phyloP scores from a whole-genome alignment of 2,329 filamentous ascomycete species.

The Pseudocercospora musae region DNA sequence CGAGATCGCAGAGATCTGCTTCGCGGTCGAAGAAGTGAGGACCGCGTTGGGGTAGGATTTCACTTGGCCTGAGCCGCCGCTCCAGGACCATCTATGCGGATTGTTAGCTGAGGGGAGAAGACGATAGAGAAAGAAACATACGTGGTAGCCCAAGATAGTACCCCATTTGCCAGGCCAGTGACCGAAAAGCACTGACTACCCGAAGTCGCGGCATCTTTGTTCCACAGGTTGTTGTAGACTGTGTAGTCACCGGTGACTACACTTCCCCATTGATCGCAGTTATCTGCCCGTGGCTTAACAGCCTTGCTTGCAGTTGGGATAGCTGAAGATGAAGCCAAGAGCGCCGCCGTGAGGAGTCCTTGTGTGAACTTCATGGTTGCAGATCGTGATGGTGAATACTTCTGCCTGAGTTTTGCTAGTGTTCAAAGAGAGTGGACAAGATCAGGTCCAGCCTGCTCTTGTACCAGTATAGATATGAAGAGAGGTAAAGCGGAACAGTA shows the following conservation, averaged over 20 bases:
- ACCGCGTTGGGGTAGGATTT: slow-evolving; percentile 47
- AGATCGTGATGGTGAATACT: not conserved
- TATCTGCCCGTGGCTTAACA: slow-evolving; percentile 14
- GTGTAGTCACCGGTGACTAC: slow-evolving; percentile 34
- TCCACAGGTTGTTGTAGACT: slow-evolving; percentile 46
- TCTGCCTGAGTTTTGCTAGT: not conserved
- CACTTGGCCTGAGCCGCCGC: slow-evolving; percentile 34
- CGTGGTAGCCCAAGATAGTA: slow-evolving; percentile 45
- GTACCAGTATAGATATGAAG: not conserved
- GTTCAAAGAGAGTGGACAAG: not conserved
- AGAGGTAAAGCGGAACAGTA: not conserved
- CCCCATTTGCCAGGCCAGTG: slow-evolving; percentile 37
- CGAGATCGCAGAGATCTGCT: slow-evolving; percentile 29
- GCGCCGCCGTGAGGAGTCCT: not conserved
- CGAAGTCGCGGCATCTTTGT: slow-evolving; percentile 38
- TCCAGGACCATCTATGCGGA: slow-evolving; percentile 30
- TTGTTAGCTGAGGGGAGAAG: slow-evolving; percentile 26
- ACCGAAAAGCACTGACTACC: slow-evolving; percentile 48
- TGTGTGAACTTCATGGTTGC: not conserved
- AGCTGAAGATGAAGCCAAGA: not conserved
- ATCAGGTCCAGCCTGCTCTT: not conserved
- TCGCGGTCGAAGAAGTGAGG: slow-evolving; percentile 31
- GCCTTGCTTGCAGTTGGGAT: slow-evolving; percentile 2
- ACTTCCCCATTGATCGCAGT: slow-evolving; percentile 33
- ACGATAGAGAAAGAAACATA: slow-evolving; percentile 22